Evolutionary conservation across 2,329 filamentous ascomycete species (phyloP).

Genomic region (Arthroderma uncinatum): DNA sequence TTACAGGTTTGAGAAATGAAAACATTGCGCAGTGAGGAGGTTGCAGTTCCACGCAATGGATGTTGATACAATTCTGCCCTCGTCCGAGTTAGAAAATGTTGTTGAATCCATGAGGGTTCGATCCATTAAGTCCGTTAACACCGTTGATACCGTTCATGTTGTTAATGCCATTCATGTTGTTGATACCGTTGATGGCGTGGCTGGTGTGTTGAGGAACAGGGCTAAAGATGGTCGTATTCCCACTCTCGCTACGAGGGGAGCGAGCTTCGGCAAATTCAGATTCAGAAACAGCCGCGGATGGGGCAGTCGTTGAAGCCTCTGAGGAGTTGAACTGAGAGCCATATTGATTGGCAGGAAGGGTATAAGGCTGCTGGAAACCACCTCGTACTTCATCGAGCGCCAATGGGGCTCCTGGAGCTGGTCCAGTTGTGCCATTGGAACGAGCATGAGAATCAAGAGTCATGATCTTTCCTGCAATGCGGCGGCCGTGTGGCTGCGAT

Average conservation of each 20-base stretch:
- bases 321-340: constrained; percentile 7
- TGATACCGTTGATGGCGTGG: constrained; percentile 14
- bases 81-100: constrained; percentile 9
- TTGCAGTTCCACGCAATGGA: constrained; percentile 1
- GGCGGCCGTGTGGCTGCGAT: constrained; percentile 84
- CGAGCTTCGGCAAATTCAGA: background rate
- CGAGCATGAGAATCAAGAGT: constrained; percentile 39
- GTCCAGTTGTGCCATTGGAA: constrained; percentile 29
- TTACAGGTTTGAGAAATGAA: constrained; percentile 7
- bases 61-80: constrained; percentile 4
- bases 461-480: constrained; percentile 79
- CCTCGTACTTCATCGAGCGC: constrained; percentile 27
- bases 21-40: background rate
- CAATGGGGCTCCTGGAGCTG: constrained; percentile 32
- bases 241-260: constrained; percentile 9
- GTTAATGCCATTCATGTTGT: constrained; percentile 12
- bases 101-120: constrained; percentile 9
- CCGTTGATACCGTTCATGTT: constrained; percentile 11
- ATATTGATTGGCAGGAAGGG: constrained; percentile 20
- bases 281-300: background rate
- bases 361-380: constrained; percentile 23
- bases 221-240: constrained; percentile 24
- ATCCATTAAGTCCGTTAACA: constrained; percentile 9
- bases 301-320: background rate
- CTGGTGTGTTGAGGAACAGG: constrained; percentile 22